Evolutionary conservation across 345 rosid genomes (phyloP).

Genomic region (Rhodomyrtus tomentosa): DNA sequence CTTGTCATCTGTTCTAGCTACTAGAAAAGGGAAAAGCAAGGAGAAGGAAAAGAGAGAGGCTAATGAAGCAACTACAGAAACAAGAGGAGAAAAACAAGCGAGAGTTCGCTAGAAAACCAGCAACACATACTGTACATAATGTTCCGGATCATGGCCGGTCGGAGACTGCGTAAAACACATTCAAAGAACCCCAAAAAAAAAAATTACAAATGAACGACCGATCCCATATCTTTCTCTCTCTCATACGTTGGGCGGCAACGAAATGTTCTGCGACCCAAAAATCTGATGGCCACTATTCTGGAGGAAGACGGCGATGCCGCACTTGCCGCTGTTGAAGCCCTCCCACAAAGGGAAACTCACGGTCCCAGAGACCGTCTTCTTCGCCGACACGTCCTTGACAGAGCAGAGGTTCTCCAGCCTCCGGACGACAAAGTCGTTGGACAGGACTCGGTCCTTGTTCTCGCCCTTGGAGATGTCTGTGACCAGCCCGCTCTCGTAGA

Average conservation of each 20-base stretch:
- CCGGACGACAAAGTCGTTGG: slow-evolving; percentile 71
- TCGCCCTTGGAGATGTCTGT: slow-evolving; percentile 55
- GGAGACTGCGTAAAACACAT: not conserved
- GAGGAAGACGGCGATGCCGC: slow-evolving; percentile 59
- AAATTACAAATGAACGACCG: not conserved
- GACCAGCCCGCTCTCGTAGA: slow-evolving; percentile 66
- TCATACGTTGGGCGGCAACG: slow-evolving; percentile 46
- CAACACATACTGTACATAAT: not conserved
- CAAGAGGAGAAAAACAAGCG: not conserved
- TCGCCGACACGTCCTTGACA: slow-evolving; percentile 48
- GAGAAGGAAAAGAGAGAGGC: not conserved
- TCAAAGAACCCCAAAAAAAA: not conserved
- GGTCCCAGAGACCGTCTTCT: slow-evolving; percentile 52
- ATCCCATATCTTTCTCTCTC: not conserved
- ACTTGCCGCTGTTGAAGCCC: slow-evolving; percentile 53
- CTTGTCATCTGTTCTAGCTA: not conserved
- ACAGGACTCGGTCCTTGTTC: slow-evolving; percentile 58
- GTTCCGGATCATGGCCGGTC: not conserved
- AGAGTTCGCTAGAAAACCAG: not conserved
- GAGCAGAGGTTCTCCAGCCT: slow-evolving; percentile 65
- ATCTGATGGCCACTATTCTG: slow-evolving; percentile 56
- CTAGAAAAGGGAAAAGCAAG: not conserved
- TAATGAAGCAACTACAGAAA: not conserved
- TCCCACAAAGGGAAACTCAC: slow-evolving; percentile 66
- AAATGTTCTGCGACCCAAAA: slow-evolving; percentile 61